Conservation (phyloP, 2,329 filamentous ascomycete genomes). For the Apiospora marii region DNA sequence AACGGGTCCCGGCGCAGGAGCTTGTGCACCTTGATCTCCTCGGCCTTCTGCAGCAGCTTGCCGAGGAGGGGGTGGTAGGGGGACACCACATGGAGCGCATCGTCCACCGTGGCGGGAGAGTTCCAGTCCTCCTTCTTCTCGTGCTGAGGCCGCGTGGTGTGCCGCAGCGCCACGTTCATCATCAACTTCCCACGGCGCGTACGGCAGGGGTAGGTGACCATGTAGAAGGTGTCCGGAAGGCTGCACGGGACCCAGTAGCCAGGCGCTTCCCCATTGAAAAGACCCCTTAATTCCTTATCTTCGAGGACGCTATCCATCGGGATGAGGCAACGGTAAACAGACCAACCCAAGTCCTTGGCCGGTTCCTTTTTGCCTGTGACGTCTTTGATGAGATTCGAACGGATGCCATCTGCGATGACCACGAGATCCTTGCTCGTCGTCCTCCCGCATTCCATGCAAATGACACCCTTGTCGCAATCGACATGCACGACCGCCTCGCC, state of each 20-base stretch:
- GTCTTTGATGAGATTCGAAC: constrained; percentile 24
- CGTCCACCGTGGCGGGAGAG: constrained; percentile 25
- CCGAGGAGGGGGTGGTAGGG: constrained; percentile 27
- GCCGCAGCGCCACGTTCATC: constrained; percentile 27
- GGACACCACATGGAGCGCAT: constrained; percentile 24
- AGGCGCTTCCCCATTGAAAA: constrained; percentile 22
- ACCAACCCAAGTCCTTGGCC: constrained; percentile 25
- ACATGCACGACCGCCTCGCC: constrained; percentile 25
- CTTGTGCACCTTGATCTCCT: constrained; percentile 27
- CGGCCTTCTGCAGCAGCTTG: constrained; percentile 26
- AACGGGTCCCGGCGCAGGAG: constrained; percentile 28
- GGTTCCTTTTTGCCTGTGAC: constrained; percentile 23
- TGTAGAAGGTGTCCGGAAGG: constrained; percentile 26
- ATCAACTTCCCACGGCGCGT: not conserved
- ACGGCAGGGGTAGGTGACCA: constrained; percentile 28
- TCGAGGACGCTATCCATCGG: constrained; percentile 26
- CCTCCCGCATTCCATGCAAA: constrained; percentile 23
- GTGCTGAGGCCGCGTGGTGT: constrained; percentile 25
- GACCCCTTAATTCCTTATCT: constrained; percentile 12
- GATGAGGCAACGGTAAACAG: constrained; percentile 29
- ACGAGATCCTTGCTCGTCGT: constrained; percentile 36
- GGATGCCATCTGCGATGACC: constrained; percentile 41
- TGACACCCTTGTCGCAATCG: constrained; percentile 25
- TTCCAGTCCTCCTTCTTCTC: constrained; percentile 25
- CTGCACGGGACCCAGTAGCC: constrained; percentile 29